Base-by-base conservation (phyloP, 2,329 filamentous ascomycete species). In the Hortaea werneckii region DNA sequence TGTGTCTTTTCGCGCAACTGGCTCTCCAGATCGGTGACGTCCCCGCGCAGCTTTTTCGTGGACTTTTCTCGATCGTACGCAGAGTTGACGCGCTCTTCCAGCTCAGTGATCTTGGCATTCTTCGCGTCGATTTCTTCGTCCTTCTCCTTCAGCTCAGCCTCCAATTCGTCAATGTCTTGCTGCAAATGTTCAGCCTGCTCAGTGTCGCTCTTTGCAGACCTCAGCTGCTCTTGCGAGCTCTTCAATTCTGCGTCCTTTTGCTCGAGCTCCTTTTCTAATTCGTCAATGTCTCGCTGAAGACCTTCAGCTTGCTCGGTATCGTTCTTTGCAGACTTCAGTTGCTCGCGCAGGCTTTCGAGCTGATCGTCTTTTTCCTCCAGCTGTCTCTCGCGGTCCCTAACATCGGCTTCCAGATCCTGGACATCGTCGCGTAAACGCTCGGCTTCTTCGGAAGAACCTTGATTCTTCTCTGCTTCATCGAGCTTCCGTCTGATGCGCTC, bases 161-260 rank as follows among this genome's bases (percentile, higher is more conserved):
- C 73, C 32, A 65, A 56, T 27, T 60, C 57, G 10, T 64, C 58
- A 11, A 86, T 62, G 53, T 79, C 74, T 12, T 72, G 71, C 42
- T 77, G 77, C 11, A 87, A 68, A 30, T 79, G 72, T 37, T 82
- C 74, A 6, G 82, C 70, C 40, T 83, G 74, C 26, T 59, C 57
- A n/a, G 56, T 54, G 11, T 58, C 55, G n/a, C 60, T 56, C 49
- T 26, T 57, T 50, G 40, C 64, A 59, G 12, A 66, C 50, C 44
- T 64, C 82, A 50, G 34, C 34, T 45, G 45, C 28, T 62, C 55
- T 42, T 61, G 54, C 30, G 66, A 45, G 5, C 51, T 48, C 38
- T 64, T 78, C 12, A 83, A 58, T 53, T 80, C 74, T 29, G 77
- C 77, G 41, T 63, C 60, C 49, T 60, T 64, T 41, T 57, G 54